Base-by-base conservation (phyloP, 371 early-diverging fungal species). In the Funneliformis caledonium region DNA sequence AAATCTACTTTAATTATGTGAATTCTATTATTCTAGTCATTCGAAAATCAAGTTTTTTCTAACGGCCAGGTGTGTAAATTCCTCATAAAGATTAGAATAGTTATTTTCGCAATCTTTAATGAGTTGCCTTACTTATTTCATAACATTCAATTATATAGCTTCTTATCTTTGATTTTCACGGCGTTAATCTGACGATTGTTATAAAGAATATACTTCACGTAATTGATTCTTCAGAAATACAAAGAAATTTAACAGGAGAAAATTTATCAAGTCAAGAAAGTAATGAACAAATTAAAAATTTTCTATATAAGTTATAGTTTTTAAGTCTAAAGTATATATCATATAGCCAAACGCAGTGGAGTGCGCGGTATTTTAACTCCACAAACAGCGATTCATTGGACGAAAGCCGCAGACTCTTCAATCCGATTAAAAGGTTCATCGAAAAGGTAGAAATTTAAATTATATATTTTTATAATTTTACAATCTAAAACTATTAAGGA, bases 141-240 rank as follows among this genome's bases (percentile, higher is more conserved):
- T 52, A 26, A 26, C 26, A 26, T 22, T 60, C 1, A 6, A n/a
- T 22, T 47, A 26, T 64, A 11, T 82, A 89, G 85, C 86, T 88
- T 4, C 74, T 96, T 50, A 90, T 93, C 2, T 91, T 97, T 80
- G 97, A 97, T 72, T 96, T 92, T 84, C 91, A 92, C 72, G 97
- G 96, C 7, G 83, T 91, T 68, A 92, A 93, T 59, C 85, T 97
- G 42, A 81, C 88, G 72, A 86, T 91, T 56, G 84, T 87, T 0
- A 90, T 94, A 19, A 85, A 81, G 14, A 83, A 87, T 60, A 68
- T 93, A 50, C 12, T 16, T 4, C 92, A 92, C 12, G 89, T 89
- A 1, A 91, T 93, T n/a, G 90, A 93, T 80, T 82, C 92, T 45
- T 91, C 91, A 33, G 85, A 88, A 5, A 83, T 93, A 47, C 85